These are phyloP conservation scores for Claviceps sp. DNA, from an alignment of 2,329 filamentous ascomycete species.

Conservation along the genomic window DNA sequence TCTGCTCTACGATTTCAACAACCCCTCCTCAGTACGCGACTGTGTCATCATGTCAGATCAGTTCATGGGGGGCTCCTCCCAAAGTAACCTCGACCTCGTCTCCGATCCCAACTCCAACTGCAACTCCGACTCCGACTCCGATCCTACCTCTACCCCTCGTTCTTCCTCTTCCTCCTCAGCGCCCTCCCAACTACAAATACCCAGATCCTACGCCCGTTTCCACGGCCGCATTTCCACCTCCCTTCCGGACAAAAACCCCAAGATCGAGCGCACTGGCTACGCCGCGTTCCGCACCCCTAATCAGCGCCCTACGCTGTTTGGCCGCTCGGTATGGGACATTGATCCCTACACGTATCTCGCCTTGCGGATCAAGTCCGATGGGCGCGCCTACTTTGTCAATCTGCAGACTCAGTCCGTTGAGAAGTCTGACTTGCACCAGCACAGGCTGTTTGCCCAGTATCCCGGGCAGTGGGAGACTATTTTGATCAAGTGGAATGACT, in stretches of 20 bases:
- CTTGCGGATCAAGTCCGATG: conserved; percentile 79
- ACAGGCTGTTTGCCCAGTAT: conserved; percentile 66
- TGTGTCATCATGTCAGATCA: conserved; percentile 76
- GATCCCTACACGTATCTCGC: conserved; percentile 82
- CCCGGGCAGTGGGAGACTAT: conserved; percentile 91
- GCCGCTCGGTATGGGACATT: conserved; percentile 74
- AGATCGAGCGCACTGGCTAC: conserved; percentile 69
- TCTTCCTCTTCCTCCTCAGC: conserved; percentile 13
- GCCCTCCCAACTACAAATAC: conserved; percentile 7
- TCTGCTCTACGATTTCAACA: conserved; percentile 50
- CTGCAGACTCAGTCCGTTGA: conserved; percentile 90
- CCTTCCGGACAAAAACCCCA: conserved; percentile 60
- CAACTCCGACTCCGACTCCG: neutral
- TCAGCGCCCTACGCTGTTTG: conserved; percentile 66
- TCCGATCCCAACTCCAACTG: neutral
- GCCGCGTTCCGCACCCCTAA: conserved; percentile 82
- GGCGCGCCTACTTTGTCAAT: conserved; percentile 86
- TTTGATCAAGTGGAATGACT: conserved; percentile 80
- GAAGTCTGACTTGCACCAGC: conserved; percentile 91
- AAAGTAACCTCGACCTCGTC: conserved; percentile 55
- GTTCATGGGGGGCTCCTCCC: conserved; percentile 78
- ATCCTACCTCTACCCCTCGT: too few relatives aligned
- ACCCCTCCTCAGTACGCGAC: conserved; percentile 29
- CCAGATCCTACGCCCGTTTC: conserved; percentile 56
- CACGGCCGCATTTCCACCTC: conserved; percentile 79